A percentile compares a stretch with the other conserved stretches of the same genome.
phyloP scores from a whole-genome alignment of 1,284 basidiomycete species.

The Pseudozyma sp. region DNA sequence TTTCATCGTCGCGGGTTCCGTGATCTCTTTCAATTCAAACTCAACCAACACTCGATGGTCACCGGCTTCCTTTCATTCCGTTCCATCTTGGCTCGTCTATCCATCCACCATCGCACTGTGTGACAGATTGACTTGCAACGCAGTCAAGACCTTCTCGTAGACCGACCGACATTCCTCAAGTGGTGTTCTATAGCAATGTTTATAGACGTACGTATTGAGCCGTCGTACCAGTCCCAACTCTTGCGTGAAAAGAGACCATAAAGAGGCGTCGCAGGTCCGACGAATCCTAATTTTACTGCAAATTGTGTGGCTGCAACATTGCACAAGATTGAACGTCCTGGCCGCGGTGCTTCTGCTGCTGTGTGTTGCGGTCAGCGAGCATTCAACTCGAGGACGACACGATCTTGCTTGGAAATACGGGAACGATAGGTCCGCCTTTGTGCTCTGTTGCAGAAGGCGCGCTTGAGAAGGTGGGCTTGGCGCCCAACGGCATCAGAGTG shows the following conservation, averaged over 20 bases:
- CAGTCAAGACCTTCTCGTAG: too few species aligned
- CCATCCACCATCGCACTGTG: too few species aligned
- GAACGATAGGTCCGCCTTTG: background rate
- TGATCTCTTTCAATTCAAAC: too few species aligned
- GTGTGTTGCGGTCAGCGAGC: constrained; percentile 29
- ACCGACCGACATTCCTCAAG: background rate
- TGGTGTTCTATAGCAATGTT: too few species aligned
- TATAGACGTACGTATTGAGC: too few species aligned
- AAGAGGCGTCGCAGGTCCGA: constrained; percentile 18
- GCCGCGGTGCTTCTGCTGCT: constrained; percentile 1
- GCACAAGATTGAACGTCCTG: background rate
- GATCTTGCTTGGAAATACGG: background rate
- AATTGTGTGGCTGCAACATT: background rate
- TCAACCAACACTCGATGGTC: too few species aligned
- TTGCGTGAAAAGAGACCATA: background rate
- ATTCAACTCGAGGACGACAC: background rate
- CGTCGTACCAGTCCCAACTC: background rate
- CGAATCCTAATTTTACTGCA: background rate
- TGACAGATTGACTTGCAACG: too few species aligned
- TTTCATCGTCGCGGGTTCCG: too few species aligned
- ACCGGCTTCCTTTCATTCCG: too few species aligned
- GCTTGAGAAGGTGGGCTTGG: background rate
- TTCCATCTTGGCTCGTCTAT: too few species aligned
- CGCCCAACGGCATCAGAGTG: background rate
- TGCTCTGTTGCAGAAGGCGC: background rate